These are phyloP conservation scores for Paradendryphiella salina DNA, from an alignment of 2,329 filamentous ascomycete genomes.

Conservation along the genomic window DNA sequence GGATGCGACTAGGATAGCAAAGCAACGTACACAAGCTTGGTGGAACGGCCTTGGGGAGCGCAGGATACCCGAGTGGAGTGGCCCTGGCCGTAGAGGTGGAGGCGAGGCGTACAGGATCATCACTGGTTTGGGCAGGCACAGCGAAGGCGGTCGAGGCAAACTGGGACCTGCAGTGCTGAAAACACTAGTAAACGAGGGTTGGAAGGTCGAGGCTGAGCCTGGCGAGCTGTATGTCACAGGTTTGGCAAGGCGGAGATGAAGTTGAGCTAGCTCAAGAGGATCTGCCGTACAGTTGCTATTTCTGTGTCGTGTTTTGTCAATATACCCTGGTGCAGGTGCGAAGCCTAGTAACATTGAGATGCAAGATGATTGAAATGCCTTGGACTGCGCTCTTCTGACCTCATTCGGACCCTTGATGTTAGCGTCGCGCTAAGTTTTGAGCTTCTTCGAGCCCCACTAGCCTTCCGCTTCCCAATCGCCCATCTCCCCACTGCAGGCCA, in stretches of 20 bases:
- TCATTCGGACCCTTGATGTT: neutral
- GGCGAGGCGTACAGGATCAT: conserved; percentile 70
- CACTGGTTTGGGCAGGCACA: conserved; percentile 80
- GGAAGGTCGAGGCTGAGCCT: conserved; percentile 74
- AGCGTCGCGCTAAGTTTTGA: conserved; percentile 13
- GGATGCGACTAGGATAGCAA: conserved; percentile 78
- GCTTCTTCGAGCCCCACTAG: conserved; percentile 11
- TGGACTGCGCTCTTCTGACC: neutral
- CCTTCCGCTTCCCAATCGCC: neutral
- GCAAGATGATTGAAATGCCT: neutral
- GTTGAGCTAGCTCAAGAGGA: neutral
- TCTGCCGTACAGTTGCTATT: neutral
- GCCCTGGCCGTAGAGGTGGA: conserved; percentile 50
- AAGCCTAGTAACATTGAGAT: neutral
- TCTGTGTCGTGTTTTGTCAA: conserved; percentile 1
- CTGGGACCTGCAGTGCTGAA: conserved; percentile 79
- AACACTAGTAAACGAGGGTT: conserved; percentile 75
- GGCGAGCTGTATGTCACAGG: conserved; percentile 74
- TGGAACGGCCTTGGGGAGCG: conserved; percentile 73
- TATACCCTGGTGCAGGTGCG: neutral
- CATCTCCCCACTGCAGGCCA: neutral
- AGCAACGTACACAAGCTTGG: conserved; percentile 69
- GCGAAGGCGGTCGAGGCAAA: conserved; percentile 71
- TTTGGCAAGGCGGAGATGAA: conserved; percentile 38
- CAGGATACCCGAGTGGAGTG: conserved; percentile 52